A percentile compares a stretch with the other conserved stretches of the same genome.
phyloP scores from a whole-genome alignment of 1,139 yeast genomes.

The Geotrichum bryndzae region DNA sequence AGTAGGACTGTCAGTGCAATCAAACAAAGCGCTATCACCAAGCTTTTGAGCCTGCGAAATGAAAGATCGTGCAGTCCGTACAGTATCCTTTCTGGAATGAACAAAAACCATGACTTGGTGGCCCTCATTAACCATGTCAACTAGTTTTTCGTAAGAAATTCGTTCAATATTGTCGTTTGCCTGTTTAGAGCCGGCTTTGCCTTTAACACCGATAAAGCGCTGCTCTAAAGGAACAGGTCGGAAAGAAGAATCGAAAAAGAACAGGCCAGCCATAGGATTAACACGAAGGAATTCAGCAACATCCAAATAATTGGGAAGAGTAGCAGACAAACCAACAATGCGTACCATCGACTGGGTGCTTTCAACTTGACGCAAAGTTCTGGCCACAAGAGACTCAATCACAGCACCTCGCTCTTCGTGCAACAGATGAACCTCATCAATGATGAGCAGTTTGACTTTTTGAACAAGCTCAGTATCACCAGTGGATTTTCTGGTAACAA shows the following conservation, averaged over 20 bases:
- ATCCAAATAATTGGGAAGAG: conserved; percentile 87
- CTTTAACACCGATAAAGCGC: conserved; percentile 78
- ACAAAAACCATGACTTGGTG: conserved; percentile 96
- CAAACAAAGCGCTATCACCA: conserved; percentile 51
- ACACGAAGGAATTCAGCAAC: conserved; percentile 96
- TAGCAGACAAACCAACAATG: conserved; percentile 94
- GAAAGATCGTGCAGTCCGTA: conserved; percentile 69
- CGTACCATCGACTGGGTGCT: conserved; percentile 90
- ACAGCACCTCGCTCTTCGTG: conserved; percentile 99
- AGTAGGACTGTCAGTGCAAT: conserved; percentile 47
- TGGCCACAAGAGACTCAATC: conserved; percentile 88
- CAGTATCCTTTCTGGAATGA: conserved; percentile 90
- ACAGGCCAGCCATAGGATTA: conserved; percentile 82
- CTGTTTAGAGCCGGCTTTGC: conserved; percentile 69
- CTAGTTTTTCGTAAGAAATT: conserved; percentile 69
- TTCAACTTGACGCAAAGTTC: conserved; percentile 92
- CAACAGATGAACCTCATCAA: conserved; percentile 92
- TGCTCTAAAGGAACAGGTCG: conserved; percentile 93
- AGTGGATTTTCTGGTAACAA: conserved; percentile 80
- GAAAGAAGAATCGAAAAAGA: conserved; percentile 86
- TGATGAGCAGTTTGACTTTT: conserved; percentile 76
- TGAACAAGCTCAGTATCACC: conserved; percentile 85
- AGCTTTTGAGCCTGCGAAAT: conserved; percentile 62
- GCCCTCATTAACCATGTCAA: conserved; percentile 60
- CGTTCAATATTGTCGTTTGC: conserved; percentile 73